A percentile compares a stretch with the other conserved stretches of the same genome.
Conservation (phyloP, 345 rosid species). For the Lepidium sativum region DNA sequence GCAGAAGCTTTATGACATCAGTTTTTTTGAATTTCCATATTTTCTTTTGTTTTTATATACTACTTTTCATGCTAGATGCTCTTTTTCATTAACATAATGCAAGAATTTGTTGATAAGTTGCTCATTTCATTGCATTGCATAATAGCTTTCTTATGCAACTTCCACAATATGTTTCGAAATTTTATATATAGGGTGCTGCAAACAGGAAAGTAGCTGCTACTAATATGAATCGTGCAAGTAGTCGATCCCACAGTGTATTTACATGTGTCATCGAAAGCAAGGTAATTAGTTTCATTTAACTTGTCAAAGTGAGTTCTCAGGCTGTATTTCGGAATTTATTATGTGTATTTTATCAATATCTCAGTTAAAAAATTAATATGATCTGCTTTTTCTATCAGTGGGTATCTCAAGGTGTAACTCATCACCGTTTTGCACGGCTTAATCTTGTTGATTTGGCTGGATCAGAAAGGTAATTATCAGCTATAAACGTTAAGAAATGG, state of each 20-base stretch:
- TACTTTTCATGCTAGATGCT: not conserved
- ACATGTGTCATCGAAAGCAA: constrained; percentile 91
- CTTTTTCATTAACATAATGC: not conserved
- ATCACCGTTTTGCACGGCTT: constrained; percentile 94
- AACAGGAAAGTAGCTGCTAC: constrained; percentile 98
- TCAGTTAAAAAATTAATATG: not conserved
- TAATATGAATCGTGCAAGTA: constrained; percentile 95
- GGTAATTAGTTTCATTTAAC: constrained; percentile 31
- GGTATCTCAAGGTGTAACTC: constrained; percentile 94
- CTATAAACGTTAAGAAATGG: not conserved
- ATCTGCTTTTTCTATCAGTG: constrained; percentile 40
- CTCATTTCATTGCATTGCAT: not conserved
- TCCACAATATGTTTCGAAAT: not conserved
- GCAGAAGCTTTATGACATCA: not conserved
- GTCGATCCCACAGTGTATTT: constrained; percentile 98
- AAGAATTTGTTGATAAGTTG: not conserved
- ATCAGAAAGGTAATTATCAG: constrained; percentile 71
- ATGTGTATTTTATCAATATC: not conserved
- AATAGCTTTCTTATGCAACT: constrained; percentile 3
- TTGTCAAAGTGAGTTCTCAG: not conserved
- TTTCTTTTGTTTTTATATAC: not conserved
- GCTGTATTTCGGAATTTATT: not conserved
- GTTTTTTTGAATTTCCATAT: not conserved
- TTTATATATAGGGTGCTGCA: constrained; percentile 72
- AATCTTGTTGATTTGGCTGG: constrained; percentile 99